These are phyloP conservation scores for Trichosporon sp. DNA, from an alignment of 1,284 basidiomycete genomes.

Conservation along the genomic window DNA sequence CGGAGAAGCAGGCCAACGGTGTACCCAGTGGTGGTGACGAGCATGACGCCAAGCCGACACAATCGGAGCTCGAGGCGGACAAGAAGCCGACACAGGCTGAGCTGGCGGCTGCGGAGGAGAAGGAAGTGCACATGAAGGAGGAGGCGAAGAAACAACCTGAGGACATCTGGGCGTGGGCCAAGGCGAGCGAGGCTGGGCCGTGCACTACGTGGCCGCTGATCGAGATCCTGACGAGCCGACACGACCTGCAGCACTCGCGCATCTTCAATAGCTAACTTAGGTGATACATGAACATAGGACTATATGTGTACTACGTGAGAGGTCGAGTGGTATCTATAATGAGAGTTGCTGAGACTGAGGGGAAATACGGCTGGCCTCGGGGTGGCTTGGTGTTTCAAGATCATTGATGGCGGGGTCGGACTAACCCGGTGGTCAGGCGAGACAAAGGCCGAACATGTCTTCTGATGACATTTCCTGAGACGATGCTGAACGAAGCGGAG, in stretches of 20 bases:
- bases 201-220: slow-evolving; percentile 93
- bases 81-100: background rate
- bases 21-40: background rate
- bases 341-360: background rate
- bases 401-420: background rate
- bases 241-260: slow-evolving; percentile 91
- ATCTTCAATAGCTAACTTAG: slow-evolving; percentile 71
- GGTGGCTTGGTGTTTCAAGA: background rate
- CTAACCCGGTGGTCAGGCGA: background rate
- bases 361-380: background rate
- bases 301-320: background rate
- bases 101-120: background rate
- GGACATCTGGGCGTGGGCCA: slow-evolving; percentile 50
- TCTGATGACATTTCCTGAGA: background rate
- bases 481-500: background rate
- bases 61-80: background rate
- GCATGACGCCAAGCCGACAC: background rate
- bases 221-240: slow-evolving; percentile 85
- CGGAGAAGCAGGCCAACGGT: background rate
- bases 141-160: slow-evolving; percentile 9
- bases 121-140: slow-evolving; percentile 12
- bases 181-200: slow-evolving; percentile 60
- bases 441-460: background rate
- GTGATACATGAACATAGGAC: slow-evolving; percentile 9
- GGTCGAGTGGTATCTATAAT: background rate